Base-by-base conservation (phyloP, 2,329 filamentous ascomycete genomes). In the Neoscytalidium dimidiatum region DNA sequence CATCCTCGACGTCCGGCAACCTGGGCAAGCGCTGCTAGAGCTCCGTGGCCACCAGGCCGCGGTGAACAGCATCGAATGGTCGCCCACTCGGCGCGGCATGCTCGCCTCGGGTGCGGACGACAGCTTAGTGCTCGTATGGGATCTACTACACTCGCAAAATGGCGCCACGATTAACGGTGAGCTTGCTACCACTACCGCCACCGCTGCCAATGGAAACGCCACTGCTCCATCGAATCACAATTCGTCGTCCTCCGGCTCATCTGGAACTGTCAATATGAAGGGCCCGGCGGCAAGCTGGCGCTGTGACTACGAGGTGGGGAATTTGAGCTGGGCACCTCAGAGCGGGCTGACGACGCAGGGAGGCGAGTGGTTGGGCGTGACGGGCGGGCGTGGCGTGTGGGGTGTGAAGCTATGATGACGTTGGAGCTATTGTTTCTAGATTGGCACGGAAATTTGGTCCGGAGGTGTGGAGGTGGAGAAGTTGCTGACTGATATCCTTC, bases 61-160 rank as follows among this genome's bases (percentile, higher is more conserved):
- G 7, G 86, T 99, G 65, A 98, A 96, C 79, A 95, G 91, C 72
- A 91, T 98, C 66, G 95, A 99, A 80, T 99, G 95, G 95, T 96
- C 92, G 8, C 94, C 93, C 0, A 86, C 88, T 64, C 87, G 94
- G 66, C 86, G 95, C 71, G 95, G 95, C 26, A 91, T 94, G 69
- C 86, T 99, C 19, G 94, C 94, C 17, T 96, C 92, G 0, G 95
- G 95, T 35, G 95, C 85, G 5, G 95, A 99, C 72, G 95, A 99
- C 77, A 94, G 89, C 68, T 87, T 95, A 69, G 94, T 98, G 1
- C 84, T 98, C 33, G 84, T 97, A 17, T 99, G 95, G 95, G 95
- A 99, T 77, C 83, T 99, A 9, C 84, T 97, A 68, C 94, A 91
- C 71, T 85, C 85, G 48, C 80, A 83, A 62, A 84, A 84, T 65